Percentiles rank a stretch among this genome's conserved stretches.
phyloP scores from a whole-genome alignment of 2,329 filamentous ascomycete genomes.

The Verticillium isaacii region DNA sequence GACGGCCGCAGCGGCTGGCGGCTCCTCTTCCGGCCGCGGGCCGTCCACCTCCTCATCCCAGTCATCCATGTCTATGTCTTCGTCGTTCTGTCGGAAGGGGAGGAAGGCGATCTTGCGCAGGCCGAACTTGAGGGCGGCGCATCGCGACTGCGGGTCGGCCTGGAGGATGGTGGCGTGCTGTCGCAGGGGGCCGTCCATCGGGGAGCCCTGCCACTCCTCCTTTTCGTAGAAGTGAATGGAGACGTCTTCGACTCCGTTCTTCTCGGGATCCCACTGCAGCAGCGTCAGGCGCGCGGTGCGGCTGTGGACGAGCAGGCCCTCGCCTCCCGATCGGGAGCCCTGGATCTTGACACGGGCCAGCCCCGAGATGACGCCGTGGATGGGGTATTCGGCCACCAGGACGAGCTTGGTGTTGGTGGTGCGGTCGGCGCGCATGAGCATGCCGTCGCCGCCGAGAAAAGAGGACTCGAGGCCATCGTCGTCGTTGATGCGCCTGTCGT shows the following conservation, averaged over 20 bases:
- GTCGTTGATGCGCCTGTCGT: constrained; percentile 51
- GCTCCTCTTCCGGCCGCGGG: constrained; percentile 49
- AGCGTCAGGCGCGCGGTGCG: constrained; percentile 90
- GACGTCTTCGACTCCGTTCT: constrained; percentile 74
- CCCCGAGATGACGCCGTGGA: constrained; percentile 81
- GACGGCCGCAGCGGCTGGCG: constrained; percentile 19
- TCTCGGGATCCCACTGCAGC: constrained; percentile 86
- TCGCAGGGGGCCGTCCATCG: constrained; percentile 73
- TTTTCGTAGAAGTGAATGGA: constrained; percentile 99
- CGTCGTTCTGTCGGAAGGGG: constrained; percentile 80
- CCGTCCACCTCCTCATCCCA: constrained; percentile 81
- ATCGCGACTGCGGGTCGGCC: constrained; percentile 87
- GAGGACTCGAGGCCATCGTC: constrained; percentile 63
- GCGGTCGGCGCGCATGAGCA: constrained; percentile 57
- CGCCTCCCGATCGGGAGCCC: constrained; percentile 72
- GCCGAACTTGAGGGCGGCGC: constrained; percentile 91
- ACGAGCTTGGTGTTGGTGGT: constrained; percentile 71
- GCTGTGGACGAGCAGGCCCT: constrained; percentile 78
- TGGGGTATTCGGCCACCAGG: constrained; percentile 75
- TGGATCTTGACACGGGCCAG: constrained; percentile 72
- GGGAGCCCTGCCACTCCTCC: constrained; percentile 77
- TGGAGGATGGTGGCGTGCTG: constrained; percentile 77
- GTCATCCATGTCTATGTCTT: constrained; percentile 87
- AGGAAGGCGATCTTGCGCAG: constrained; percentile 84
- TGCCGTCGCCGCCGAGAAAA: constrained; percentile 59